Conservation (phyloP, 2,329 filamentous ascomycete genomes). For the Plectosphaerella plurivora region DNA sequence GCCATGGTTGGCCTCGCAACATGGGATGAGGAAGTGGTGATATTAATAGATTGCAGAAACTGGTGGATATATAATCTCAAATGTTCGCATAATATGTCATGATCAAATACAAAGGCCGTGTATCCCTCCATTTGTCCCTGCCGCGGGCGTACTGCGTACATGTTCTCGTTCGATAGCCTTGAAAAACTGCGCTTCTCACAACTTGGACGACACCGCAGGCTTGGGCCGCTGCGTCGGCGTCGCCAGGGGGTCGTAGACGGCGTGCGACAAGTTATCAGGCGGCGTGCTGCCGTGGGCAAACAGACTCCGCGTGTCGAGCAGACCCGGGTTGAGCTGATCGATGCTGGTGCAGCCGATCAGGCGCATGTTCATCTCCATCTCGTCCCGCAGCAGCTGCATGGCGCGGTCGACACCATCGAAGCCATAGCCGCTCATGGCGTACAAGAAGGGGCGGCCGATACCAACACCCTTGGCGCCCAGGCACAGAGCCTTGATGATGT, state of each 20-base stretch:
- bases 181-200: slow-evolving; percentile 26
- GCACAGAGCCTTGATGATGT: slow-evolving; percentile 93
- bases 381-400: slow-evolving; percentile 89
- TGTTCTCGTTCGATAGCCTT: not conserved
- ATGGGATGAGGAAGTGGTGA: no score
- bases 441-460: slow-evolving; percentile 91
- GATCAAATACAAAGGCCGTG: not conserved
- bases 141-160: not conserved
- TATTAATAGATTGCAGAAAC: no score
- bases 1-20: no score
- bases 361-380: slow-evolving; percentile 99
- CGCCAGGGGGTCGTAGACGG: slow-evolving; percentile 50
- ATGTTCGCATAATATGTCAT: not conserved
- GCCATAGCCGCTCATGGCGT: slow-evolving; percentile 93
- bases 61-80: no score
- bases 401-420: slow-evolving; percentile 82
- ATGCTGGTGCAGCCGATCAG: slow-evolving; percentile 76
- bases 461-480: slow-evolving; percentile 89
- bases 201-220: slow-evolving; percentile 32
- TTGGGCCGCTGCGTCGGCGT: slow-evolving; percentile 47
- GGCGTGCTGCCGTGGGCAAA: slow-evolving; percentile 47
- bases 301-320: slow-evolving; percentile 75
- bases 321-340: slow-evolving; percentile 71
- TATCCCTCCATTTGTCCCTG: no score
- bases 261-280: slow-evolving; percentile 39